These are phyloP conservation scores for Boletus eberwhitei DNA, from an alignment of 768 basidiomycete species.

Conservation along the genomic window DNA sequence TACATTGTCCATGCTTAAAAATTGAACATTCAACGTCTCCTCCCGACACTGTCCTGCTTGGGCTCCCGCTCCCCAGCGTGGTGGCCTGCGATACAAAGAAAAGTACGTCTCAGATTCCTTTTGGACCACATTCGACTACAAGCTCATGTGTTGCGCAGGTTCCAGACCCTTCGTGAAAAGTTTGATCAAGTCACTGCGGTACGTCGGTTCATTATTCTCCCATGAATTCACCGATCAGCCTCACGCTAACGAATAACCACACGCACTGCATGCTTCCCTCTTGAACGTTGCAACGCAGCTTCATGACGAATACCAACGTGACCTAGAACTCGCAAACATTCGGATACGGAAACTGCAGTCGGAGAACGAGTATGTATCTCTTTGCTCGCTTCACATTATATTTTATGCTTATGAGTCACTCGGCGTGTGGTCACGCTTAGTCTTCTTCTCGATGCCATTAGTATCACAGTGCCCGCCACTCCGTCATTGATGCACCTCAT, in stretches of 20 bases:
- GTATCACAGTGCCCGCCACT: conserved; percentile 30
- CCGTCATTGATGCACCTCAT: conserved; percentile 32
- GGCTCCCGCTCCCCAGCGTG: conserved; percentile 17
- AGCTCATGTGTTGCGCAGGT: conserved; percentile 13
- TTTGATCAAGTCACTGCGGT: conserved; percentile 33
- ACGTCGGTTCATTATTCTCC: conserved; percentile 5
- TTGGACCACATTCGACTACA: not conserved
- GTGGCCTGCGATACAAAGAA: conserved; percentile 31
- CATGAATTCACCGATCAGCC: not conserved
- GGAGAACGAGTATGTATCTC: conserved; percentile 30
- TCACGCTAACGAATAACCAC: not conserved
- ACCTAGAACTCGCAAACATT: conserved; percentile 26
- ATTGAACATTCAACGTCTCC: no score
- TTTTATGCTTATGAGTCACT: not conserved
- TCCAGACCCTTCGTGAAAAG: conserved; percentile 31
- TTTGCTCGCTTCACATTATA: not conserved
- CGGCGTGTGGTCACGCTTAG: conserved; percentile 6
- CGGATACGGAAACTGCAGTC: conserved; percentile 30
- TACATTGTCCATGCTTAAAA: no score
- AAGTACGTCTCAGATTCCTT: conserved; percentile 18
- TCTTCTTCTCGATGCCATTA: conserved; percentile 34
- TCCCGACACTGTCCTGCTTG: not conserved
- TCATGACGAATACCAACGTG: conserved; percentile 25
- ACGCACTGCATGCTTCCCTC: not conserved
- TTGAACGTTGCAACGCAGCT: conserved; percentile 3